These are phyloP conservation scores for Polygonum maritimum DNA, from an alignment of 148 eudicot genomes.

Conservation along the genomic window DNA sequence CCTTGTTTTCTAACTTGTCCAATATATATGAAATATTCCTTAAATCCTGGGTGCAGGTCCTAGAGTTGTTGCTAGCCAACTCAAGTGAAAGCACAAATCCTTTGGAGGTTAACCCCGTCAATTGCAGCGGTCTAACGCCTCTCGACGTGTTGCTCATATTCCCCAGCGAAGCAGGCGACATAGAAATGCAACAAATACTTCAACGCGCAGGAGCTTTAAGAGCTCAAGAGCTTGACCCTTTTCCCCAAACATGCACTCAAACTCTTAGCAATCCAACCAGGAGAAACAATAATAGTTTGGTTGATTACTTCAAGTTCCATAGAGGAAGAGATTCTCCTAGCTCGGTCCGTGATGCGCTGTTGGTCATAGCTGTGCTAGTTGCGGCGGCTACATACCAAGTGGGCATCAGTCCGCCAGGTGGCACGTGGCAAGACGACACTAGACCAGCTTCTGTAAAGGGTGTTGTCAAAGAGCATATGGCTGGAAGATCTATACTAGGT, in stretches of 20 bases:
- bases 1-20: neutral
- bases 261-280: neutral
- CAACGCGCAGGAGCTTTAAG: neutral
- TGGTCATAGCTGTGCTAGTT: constrained; percentile 44
- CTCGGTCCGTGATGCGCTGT: constrained; percentile 31
- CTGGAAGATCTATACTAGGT: constrained; percentile 44
- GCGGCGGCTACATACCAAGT: constrained; percentile 55
- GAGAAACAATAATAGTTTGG: neutral
- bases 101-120: neutral
- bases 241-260: neutral
- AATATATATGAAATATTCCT: neutral
- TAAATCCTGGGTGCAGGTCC: constrained; percentile 21
- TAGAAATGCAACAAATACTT: neutral
- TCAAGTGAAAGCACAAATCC: neutral
- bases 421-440: constrained; percentile 45
- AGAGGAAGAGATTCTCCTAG: constrained; percentile 42
- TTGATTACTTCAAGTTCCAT: constrained; percentile 44
- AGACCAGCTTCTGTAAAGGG: neutral
- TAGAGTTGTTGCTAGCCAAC: constrained; percentile 24
- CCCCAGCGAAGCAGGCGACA: neutral
- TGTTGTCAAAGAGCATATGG: constrained; percentile 15
- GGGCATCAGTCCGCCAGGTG: constrained; percentile 48
- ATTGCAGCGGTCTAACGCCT: neutral
- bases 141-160: neutral
- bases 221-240: neutral